Evolutionary conservation across 1,284 basidiomycete genomes (phyloP).

Genomic region (Gymnopus androsaceus): DNA sequence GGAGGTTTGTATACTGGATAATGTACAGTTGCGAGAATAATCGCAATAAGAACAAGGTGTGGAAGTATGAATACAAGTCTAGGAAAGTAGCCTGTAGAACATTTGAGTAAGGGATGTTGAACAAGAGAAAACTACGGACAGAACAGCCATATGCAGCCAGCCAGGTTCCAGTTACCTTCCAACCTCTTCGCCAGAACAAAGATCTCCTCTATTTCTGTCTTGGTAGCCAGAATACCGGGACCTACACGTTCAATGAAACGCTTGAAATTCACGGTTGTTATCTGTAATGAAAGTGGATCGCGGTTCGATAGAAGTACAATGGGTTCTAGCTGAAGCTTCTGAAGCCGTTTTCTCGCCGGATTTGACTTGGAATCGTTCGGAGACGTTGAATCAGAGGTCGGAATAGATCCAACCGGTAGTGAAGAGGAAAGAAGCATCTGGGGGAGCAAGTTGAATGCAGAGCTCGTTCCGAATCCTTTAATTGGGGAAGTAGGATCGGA

Average conservation of each 20-base stretch:
- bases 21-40: conserved; percentile 62
- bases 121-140: conserved; percentile 46
- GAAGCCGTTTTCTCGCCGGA: conserved; percentile 25
- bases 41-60: conserved; percentile 51
- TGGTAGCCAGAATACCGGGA: conserved; percentile 78
- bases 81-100: conserved; percentile 63
- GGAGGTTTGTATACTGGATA: conserved; percentile 27
- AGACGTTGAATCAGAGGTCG: conserved; percentile 6
- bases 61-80: conserved; percentile 65
- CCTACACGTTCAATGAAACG: conserved; percentile 68
- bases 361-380: conserved; percentile 8
- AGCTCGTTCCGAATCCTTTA: conserved; percentile 8
- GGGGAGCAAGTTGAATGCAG: conserved; percentile 17
- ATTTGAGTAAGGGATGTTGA: not conserved
- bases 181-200: conserved; percentile 71
- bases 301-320: conserved; percentile 43
- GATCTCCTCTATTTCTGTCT: conserved; percentile 74
- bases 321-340: conserved; percentile 12
- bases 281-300: conserved; percentile 71
- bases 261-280: conserved; percentile 72
- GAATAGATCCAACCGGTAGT: conserved; percentile 8
- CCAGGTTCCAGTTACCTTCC: conserved; percentile 66
- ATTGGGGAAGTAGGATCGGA: conserved; percentile 8
- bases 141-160: conserved; percentile 64
- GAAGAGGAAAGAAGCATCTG: conserved; percentile 21